Evolutionary conservation across 2,329 filamentous ascomycete genomes (phyloP).

Genomic region (Phialocephala sp.): DNA sequence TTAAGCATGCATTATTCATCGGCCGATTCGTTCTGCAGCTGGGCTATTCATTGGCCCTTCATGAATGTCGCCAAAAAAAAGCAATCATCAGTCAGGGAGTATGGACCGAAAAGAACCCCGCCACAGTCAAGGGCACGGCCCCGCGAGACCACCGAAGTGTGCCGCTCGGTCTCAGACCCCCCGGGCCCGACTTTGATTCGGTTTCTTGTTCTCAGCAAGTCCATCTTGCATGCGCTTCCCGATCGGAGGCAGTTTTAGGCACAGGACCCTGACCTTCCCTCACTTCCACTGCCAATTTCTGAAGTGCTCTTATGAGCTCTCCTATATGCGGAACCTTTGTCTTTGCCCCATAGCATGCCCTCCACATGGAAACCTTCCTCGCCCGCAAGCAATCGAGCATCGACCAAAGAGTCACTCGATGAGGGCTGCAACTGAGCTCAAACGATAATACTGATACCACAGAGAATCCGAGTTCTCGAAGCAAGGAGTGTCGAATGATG

Average conservation of each 20-base stretch:
- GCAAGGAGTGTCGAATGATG: background rate
- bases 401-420: background rate
- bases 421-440: background rate
- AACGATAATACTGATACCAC: background rate
- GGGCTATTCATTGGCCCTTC: too few relatives aligned
- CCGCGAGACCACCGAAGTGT: background rate
- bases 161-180: background rate
- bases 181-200: background rate
- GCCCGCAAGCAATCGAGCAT: background rate
- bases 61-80: too few relatives aligned
- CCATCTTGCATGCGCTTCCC: background rate
- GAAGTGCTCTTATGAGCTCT: background rate
- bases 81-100: background rate
- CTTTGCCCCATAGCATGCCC: background rate
- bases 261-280: background rate
- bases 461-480: background rate
- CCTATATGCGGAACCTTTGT: background rate
- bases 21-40: too few relatives aligned
- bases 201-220: background rate
- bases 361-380: background rate
- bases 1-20: too few relatives aligned
- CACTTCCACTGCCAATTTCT: background rate
- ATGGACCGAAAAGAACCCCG: background rate
- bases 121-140: background rate
- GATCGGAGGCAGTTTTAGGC: background rate